Conservation (phyloP, 2,329 filamentous ascomycete genomes). For the Raffaelea albimanens region DNA sequence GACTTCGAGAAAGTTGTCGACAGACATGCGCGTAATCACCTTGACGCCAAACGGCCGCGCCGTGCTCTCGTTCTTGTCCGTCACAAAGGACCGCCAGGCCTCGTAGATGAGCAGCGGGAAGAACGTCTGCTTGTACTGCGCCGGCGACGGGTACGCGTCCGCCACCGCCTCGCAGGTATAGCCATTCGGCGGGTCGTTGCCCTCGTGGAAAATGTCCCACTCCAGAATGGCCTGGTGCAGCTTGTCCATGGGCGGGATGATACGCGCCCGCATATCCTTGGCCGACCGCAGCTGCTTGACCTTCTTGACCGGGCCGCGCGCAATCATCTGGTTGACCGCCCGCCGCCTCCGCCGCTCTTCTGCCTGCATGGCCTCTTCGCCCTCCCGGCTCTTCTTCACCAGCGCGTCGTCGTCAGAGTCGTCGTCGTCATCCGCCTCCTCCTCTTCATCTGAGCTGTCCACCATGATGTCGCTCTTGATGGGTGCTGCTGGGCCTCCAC, state of each 20-base stretch:
- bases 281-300: slow-evolving; percentile 68
- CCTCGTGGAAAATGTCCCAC: slow-evolving; percentile 91
- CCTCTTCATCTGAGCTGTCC: slow-evolving; percentile 67
- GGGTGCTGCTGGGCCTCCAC: slow-evolving; percentile 46
- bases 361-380: slow-evolving; percentile 38
- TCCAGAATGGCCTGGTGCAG: slow-evolving; percentile 79
- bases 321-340: slow-evolving; percentile 35
- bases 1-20: slow-evolving; percentile 89
- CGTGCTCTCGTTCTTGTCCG: slow-evolving; percentile 76
- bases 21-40: slow-evolving; percentile 75
- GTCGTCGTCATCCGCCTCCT: slow-evolving; percentile 58
- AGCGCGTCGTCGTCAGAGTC: slow-evolving; percentile 50
- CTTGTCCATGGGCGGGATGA: slow-evolving; percentile 78
- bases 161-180: slow-evolving; percentile 68
- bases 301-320: slow-evolving; percentile 71
- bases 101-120: slow-evolving; percentile 84
- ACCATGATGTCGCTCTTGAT: slow-evolving; percentile 86
- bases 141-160: slow-evolving; percentile 65
- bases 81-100: slow-evolving; percentile 91
- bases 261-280: slow-evolving; percentile 87
- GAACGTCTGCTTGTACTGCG: slow-evolving; percentile 80
- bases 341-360: slow-evolving; percentile 38
- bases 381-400: slow-evolving; percentile 35
- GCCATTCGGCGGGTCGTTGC: slow-evolving; percentile 73
- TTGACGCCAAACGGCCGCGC: slow-evolving; percentile 79